These are phyloP conservation scores for Craterostigma plantagineum DNA, from an alignment of 257 asterid genomes.

Conservation along the genomic window DNA sequence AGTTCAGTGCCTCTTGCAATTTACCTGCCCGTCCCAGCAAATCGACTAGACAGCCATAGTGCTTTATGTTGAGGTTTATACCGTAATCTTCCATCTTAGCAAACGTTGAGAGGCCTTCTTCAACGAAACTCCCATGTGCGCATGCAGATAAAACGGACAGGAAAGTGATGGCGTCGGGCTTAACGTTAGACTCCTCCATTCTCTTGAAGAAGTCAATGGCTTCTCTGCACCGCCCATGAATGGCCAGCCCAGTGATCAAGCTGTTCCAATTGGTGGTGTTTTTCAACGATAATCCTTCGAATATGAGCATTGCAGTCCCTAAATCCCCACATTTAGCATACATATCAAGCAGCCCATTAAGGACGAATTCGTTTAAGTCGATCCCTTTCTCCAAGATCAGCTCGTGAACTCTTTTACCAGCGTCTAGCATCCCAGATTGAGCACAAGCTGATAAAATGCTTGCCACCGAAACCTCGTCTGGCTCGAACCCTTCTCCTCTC, in stretches of 20 bases:
- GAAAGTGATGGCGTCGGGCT: slow-evolving; percentile 42
- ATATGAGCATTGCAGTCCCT: slow-evolving; percentile 28
- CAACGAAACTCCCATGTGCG: slow-evolving; percentile 61
- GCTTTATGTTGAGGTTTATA: slow-evolving; percentile 35
- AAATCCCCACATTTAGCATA: slow-evolving; percentile 81
- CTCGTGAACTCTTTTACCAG: slow-evolving; percentile 48
- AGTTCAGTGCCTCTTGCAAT: slow-evolving; percentile 36
- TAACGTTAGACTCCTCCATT: slow-evolving; percentile 37
- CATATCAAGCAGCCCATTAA: slow-evolving; percentile 73
- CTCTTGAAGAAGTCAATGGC: slow-evolving; percentile 28
- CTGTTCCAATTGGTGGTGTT: slow-evolving; percentile 46
- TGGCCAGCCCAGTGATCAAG: slow-evolving; percentile 41
- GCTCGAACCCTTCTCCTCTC: slow-evolving; percentile 43
- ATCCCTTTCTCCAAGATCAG: slow-evolving; percentile 21
- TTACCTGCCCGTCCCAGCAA: slow-evolving; percentile 68
- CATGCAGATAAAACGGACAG: slow-evolving; percentile 62
- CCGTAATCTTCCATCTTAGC: slow-evolving; percentile 41
- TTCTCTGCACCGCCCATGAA: slow-evolving; percentile 38
- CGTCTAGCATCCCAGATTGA: slow-evolving; percentile 43
- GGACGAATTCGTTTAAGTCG: slow-evolving; percentile 33
- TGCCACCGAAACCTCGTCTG: slow-evolving; percentile 60
- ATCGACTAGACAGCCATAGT: slow-evolving; percentile 65
- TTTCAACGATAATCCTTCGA: slow-evolving; percentile 23
- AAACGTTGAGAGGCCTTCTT: slow-evolving; percentile 47
- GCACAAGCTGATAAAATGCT: slow-evolving; percentile 68